phyloP scores from a whole-genome alignment of 2,329 filamentous ascomycete species.

The Trichophyton rubrum region DNA sequence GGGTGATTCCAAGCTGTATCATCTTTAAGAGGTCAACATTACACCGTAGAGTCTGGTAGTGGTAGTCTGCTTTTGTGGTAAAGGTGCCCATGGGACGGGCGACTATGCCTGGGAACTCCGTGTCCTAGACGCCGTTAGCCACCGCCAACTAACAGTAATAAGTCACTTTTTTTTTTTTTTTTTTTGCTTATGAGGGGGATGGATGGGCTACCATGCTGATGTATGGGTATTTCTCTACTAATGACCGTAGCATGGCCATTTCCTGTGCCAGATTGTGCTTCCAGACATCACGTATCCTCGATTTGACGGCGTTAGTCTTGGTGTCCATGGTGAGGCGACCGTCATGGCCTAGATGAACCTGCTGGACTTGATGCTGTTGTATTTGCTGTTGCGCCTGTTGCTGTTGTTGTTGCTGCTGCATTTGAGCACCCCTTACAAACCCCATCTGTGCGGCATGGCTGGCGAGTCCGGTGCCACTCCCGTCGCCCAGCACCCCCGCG shows the following conservation, averaged over 20 bases:
- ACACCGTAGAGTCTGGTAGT: constrained; percentile 93
- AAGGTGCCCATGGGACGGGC: constrained; percentile 91
- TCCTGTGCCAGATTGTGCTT: constrained; percentile 81
- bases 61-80: constrained; percentile 89
- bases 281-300: constrained; percentile 93
- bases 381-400: constrained; percentile 40
- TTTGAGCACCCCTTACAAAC: constrained; percentile 62
- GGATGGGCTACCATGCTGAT: constrained; percentile 75
- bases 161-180: too few relatives aligned
- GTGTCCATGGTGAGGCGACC: constrained; percentile 42
- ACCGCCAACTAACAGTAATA: background rate
- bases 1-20: constrained; percentile 87
- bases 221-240: constrained; percentile 86
- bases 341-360: constrained; percentile 33
- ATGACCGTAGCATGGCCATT: constrained; percentile 67
- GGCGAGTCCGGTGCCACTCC: constrained; percentile 56
- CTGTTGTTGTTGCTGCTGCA: constrained; percentile 48
- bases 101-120: constrained; percentile 96
- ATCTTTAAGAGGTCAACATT: constrained; percentile 97
- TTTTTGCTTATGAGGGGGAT: background rate
- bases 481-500: constrained; percentile 33
- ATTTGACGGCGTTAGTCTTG: constrained; percentile 50
- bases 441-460: constrained; percentile 81
- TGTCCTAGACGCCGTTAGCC: constrained; percentile 52
- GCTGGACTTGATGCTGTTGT: constrained; percentile 44